phyloP scores from a whole-genome alignment of 2,329 filamentous ascomycete species.

The Colletotrichum sp. region DNA sequence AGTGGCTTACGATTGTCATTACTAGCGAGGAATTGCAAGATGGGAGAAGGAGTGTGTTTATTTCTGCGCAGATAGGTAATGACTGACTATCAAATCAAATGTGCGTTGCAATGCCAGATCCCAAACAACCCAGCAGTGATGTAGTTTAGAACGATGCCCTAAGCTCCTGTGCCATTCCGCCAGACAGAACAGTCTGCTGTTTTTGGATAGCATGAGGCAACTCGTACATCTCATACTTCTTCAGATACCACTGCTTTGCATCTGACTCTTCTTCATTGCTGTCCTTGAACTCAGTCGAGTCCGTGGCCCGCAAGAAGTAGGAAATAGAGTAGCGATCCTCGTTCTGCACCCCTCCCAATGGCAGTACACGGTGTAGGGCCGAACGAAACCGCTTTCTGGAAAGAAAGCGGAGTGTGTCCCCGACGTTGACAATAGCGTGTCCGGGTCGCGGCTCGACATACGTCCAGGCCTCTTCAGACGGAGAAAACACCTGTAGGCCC shows the following conservation, averaged over 20 bases:
- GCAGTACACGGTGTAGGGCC: constrained; percentile 17
- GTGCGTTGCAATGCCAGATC: neutral
- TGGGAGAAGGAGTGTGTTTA: neutral
- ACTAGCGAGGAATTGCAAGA: fast-evolving
- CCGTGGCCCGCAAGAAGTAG: constrained; percentile 8
- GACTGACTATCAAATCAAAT: neutral
- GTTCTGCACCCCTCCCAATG: neutral
- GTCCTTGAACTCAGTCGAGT: constrained; percentile 2
- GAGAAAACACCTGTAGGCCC: constrained; percentile 30
- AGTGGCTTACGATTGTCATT: neutral
- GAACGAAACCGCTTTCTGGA: neutral
- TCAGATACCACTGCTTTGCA: neutral
- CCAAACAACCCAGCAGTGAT: neutral
- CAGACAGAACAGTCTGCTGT: neutral
- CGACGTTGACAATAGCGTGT: constrained; percentile 37
- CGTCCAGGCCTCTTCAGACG: constrained; percentile 23
- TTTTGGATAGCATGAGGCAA: neutral
- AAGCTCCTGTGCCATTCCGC: neutral
- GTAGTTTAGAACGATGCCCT: neutral
- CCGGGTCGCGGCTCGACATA: constrained; percentile 29
- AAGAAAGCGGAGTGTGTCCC: constrained; percentile 29
- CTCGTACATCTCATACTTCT: neutral
- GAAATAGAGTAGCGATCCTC: constrained; percentile 13
- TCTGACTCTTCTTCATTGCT: neutral
- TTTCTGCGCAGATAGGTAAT: neutral